These are phyloP conservation scores for Diplodia scrobiculata DNA, from an alignment of 2,329 filamentous ascomycete species.

Conservation along the genomic window DNA sequence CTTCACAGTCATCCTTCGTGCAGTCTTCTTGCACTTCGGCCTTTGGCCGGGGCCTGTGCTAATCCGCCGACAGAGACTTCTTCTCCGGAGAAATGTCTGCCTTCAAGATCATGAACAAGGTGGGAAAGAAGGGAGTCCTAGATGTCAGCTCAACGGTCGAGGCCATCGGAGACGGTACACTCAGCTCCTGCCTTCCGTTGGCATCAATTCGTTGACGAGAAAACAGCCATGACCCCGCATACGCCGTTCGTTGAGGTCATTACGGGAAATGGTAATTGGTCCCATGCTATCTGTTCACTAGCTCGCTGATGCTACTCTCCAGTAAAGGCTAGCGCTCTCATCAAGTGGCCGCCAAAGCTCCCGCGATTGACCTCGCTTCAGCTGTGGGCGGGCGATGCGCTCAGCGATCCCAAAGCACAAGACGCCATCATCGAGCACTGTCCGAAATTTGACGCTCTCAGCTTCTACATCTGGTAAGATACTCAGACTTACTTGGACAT, in stretches of 20 bases:
- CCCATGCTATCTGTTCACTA: not conserved
- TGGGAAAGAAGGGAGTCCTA: slow-evolving; percentile 40
- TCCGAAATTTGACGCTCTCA: slow-evolving; percentile 62
- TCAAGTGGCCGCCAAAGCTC: slow-evolving; percentile 62
- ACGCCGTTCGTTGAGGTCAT: slow-evolving; percentile 61
- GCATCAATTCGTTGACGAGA: not conserved
- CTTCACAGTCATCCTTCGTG: not conserved
- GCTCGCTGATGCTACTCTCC: slow-evolving; percentile 4
- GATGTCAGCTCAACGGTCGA: slow-evolving; percentile 53
- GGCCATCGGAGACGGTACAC: slow-evolving; percentile 28
- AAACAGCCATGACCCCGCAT: slow-evolving; percentile 50
- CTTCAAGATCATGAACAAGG: slow-evolving; percentile 45
- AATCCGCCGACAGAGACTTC: slow-evolving; percentile 48
- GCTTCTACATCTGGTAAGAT: slow-evolving; percentile 56
- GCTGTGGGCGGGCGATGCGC: slow-evolving; percentile 62
- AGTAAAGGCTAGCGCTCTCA: slow-evolving; percentile 57
- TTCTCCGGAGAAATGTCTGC: slow-evolving; percentile 53
- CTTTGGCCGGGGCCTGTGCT: not conserved
- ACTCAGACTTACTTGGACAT: slow-evolving; percentile 30
- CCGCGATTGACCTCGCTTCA: slow-evolving; percentile 61
- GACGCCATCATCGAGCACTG: slow-evolving; percentile 61
- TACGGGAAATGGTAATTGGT: slow-evolving; percentile 53
- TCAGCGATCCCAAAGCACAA: slow-evolving; percentile 58
- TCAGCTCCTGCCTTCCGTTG: slow-evolving; percentile 30
- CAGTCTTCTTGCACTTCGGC: too few species aligned